Conservation (phyloP, 345 rosid species). For the Mallotus nudiflorus region DNA sequence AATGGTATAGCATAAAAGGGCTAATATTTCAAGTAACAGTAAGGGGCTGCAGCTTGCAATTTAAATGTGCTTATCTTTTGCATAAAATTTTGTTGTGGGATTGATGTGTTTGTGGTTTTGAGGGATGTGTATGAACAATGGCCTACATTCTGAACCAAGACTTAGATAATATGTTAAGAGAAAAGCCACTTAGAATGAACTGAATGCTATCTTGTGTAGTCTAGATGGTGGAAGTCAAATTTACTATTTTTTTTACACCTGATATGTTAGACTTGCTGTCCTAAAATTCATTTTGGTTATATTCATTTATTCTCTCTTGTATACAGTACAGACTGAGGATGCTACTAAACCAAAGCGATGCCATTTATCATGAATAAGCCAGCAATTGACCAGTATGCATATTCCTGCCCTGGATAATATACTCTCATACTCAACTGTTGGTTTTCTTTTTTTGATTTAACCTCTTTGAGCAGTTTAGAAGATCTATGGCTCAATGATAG, state of each 20-base stretch:
- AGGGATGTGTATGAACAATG: neutral
- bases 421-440: neutral
- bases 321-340: neutral
- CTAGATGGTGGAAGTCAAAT: neutral
- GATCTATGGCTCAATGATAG: slow-evolving; percentile 95
- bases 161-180: neutral
- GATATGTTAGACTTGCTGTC: neutral
- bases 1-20: neutral
- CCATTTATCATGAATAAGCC: slow-evolving; percentile 76
- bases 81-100: neutral
- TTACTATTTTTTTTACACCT: neutral
- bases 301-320: neutral
- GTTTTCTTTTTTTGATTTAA: slow-evolving; percentile 22
- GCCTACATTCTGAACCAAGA: neutral
- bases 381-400: slow-evolving; percentile 61
- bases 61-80: no score
- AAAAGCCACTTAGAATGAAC: neutral
- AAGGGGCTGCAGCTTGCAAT: neutral
- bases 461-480: slow-evolving; percentile 61
- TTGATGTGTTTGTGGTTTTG: neutral
- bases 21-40: neutral
- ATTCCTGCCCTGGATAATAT: slow-evolving; percentile 3
- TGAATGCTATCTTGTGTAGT: neutral
- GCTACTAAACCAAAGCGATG: neutral
- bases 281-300: neutral